Conservation (phyloP, 2,329 filamentous ascomycete species). For the Talaromyces pinophilus region DNA sequence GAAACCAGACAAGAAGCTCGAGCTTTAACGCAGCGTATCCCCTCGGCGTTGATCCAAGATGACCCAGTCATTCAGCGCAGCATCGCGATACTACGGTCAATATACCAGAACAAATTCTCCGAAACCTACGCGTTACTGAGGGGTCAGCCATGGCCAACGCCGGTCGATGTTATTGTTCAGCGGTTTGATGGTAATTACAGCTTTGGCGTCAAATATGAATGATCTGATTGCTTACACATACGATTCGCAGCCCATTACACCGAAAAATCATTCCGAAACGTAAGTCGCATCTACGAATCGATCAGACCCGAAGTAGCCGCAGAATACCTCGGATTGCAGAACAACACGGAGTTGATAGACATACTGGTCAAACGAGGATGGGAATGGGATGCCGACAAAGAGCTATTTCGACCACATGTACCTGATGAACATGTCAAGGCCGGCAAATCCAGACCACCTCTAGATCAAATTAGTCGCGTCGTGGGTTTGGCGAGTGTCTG, state of each 20-base stretch:
- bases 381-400: conserved; percentile 40
- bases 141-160: conserved; percentile 38
- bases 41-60: conserved; percentile 31
- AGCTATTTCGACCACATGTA: conserved; percentile 38
- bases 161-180: conserved; percentile 34
- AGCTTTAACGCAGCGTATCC: conserved; percentile 41
- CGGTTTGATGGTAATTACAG: conserved; percentile 39
- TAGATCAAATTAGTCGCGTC: conserved; percentile 34
- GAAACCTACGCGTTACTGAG: conserved; percentile 41
- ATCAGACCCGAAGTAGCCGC: conserved; percentile 41
- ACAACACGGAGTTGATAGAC: conserved; percentile 33
- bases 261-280: conserved; percentile 40
- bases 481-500: conserved; percentile 38
- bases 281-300: conserved; percentile 44
- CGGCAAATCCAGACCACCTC: conserved; percentile 24
- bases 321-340: conserved; percentile 38
- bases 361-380: conserved; percentile 41
- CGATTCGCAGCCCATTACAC: conserved; percentile 37
- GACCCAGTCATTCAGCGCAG: conserved; percentile 40
- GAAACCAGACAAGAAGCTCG: conserved; percentile 39
- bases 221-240: not conserved
- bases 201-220: not conserved
- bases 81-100: conserved; percentile 38
- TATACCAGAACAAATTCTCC: conserved; percentile 42
- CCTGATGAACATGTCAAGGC: conserved; percentile 22